phyloP scores from a whole-genome alignment of 192 early-diverging fungal genomes.

The Podila minutissima region DNA sequence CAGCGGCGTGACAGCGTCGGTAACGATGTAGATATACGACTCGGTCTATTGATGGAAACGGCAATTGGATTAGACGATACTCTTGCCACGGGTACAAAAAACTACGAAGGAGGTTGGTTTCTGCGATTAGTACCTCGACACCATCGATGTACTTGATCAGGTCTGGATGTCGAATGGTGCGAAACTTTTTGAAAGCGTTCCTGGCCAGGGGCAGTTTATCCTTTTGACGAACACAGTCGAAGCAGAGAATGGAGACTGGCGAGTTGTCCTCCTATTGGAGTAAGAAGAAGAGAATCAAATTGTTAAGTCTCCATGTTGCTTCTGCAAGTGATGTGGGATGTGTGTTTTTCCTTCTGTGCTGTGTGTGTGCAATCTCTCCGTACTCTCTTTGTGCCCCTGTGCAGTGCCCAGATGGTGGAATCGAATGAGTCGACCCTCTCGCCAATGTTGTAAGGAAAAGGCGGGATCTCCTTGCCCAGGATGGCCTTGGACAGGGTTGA shows the following conservation, averaged over 20 bases:
- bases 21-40: slow-evolving; percentile 86
- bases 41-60: slow-evolving; percentile 60
- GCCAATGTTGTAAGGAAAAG: slow-evolving; percentile 75
- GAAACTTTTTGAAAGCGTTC: slow-evolving; percentile 87
- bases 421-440: slow-evolving; percentile 68
- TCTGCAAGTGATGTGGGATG: no score
- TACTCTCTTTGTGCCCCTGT: slow-evolving; percentile 75
- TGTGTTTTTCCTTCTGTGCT: neutral
- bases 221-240: slow-evolving; percentile 72
- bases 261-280: slow-evolving; percentile 67
- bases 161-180: slow-evolving; percentile 92
- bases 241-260: slow-evolving; percentile 84
- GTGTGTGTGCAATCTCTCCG: neutral
- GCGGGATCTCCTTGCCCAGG: slow-evolving; percentile 68
- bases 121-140: slow-evolving; percentile 68
- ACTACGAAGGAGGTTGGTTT: neutral
- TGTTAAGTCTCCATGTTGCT: no score
- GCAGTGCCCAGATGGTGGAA: slow-evolving; percentile 72
- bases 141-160: slow-evolving; percentile 88
- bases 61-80: neutral
- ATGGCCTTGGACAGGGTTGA: slow-evolving; percentile 55
- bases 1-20: slow-evolving; percentile 85
- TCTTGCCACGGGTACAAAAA: neutral
- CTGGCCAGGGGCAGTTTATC: slow-evolving; percentile 85
- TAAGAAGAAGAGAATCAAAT: neutral